Conservation (phyloP, 169 alveolate genomes). For the Cytauxzoon felis region DNA sequence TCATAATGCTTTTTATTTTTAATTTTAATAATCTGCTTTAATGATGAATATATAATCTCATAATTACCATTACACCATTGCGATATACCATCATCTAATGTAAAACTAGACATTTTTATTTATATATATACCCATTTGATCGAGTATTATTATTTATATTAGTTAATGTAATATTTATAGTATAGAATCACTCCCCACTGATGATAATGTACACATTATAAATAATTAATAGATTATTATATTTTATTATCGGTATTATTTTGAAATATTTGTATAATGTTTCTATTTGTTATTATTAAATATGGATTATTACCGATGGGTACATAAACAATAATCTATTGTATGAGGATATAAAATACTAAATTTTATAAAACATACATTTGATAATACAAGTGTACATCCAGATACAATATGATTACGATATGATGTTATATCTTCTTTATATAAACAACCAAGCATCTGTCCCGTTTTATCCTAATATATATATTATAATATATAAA, state of each 20-base stretch:
- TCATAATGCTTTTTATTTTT: neutral
- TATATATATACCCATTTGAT: no score
- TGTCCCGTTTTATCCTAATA: constrained; percentile 37
- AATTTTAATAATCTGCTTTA: constrained; percentile 13
- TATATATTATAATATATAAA: neutral
- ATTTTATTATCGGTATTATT: neutral
- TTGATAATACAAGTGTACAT: constrained; percentile 9
- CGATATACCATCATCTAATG: constrained; percentile 2
- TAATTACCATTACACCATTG: constrained; percentile 60
- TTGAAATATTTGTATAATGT: neutral
- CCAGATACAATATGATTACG: constrained; percentile 22
- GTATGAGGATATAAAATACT: neutral
- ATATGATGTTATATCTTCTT: constrained; percentile 17
- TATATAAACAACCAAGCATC: constrained; percentile 30
- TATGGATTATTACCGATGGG: constrained; percentile 34
- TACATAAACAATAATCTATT: constrained; percentile 10
- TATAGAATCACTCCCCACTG: neutral
- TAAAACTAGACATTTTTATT: no score
- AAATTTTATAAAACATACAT: constrained; percentile 4
- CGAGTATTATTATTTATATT: no score
- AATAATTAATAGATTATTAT: no score
- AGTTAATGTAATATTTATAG: neutral
- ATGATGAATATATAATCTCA: constrained; percentile 44
- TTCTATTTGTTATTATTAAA: neutral
- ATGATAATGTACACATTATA: neutral